Evolutionary conservation across 1,284 basidiomycete species (phyloP).

Genomic region (Hemileia vastatrix): DNA sequence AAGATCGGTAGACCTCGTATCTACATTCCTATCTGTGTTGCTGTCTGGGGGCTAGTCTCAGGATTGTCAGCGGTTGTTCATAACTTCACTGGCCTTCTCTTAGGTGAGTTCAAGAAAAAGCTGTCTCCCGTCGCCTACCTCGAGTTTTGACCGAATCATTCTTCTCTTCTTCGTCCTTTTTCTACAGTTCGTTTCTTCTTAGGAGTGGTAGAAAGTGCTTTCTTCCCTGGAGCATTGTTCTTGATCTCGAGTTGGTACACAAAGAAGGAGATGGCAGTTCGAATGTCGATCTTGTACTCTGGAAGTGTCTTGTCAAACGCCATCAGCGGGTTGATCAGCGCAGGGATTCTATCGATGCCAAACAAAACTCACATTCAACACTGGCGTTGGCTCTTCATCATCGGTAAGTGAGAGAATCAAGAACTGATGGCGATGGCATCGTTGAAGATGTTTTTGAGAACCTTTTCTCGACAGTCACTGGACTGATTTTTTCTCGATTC

Average conservation of each 20-base stretch:
- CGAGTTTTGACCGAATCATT: no score
- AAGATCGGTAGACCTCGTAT: constrained; percentile 36
- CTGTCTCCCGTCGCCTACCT: no score
- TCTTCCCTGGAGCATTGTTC: constrained; percentile 42
- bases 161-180: constrained; percentile 23
- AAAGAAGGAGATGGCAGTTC: constrained; percentile 41
- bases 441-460: no score
- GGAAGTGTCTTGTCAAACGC: constrained; percentile 36
- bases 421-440: no score
- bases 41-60: constrained; percentile 35
- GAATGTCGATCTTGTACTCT: constrained; percentile 42
- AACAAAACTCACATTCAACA: no score
- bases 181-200: constrained; percentile 42
- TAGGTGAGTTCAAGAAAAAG: not conserved
- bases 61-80: constrained; percentile 35
- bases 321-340: constrained; percentile 23
- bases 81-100: constrained; percentile 35
- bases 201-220: constrained; percentile 39
- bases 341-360: no score
- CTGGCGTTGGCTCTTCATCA: no score
- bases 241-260: constrained; percentile 44
- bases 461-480: no score
- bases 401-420: no score
- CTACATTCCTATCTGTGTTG: constrained; percentile 34
- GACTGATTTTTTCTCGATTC: no score